These are phyloP conservation scores for Lignosus rhinocerotis DNA, from an alignment of 1,284 basidiomycete species.

Conservation along the genomic window DNA sequence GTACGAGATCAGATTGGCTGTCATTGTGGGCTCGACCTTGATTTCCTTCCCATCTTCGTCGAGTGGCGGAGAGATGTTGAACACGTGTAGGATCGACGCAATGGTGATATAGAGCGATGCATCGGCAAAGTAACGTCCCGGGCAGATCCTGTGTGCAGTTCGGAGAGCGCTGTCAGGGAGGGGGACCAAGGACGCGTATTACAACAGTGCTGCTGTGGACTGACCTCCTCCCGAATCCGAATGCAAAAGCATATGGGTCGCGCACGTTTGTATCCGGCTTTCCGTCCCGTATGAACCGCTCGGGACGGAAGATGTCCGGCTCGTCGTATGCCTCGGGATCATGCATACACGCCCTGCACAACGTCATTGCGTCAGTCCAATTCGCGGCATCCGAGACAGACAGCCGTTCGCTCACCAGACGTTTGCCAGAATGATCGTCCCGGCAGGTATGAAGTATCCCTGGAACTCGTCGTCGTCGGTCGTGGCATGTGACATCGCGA, in stretches of 20 bases:
- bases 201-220: no score
- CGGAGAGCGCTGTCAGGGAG: not conserved
- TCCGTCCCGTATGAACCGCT: constrained; percentile 18
- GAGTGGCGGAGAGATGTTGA: constrained; percentile 10
- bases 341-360: constrained; percentile 23
- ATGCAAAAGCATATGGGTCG: constrained; percentile 11
- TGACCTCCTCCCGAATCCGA: constrained; percentile 17
- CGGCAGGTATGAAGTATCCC: constrained; percentile 28
- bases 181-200: not conserved
- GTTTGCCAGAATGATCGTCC: constrained; percentile 21
- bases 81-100: constrained; percentile 13
- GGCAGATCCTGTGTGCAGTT: constrained; percentile 3
- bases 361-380: not conserved
- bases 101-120: constrained; percentile 18
- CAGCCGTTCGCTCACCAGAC: constrained; percentile 14
- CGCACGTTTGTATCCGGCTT: constrained; percentile 8
- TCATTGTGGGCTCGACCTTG: no score
- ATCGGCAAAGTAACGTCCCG: constrained; percentile 15
- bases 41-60: not conserved
- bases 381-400: not conserved
- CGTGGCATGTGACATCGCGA: constrained; percentile 9
- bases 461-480: constrained; percentile 17
- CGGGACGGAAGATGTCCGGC: constrained; percentile 18
- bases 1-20: no score
- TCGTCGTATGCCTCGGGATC: constrained; percentile 19